Evolutionary conservation across 257 asterid species (phyloP).

Genomic region (Prunella vulgaris): DNA sequence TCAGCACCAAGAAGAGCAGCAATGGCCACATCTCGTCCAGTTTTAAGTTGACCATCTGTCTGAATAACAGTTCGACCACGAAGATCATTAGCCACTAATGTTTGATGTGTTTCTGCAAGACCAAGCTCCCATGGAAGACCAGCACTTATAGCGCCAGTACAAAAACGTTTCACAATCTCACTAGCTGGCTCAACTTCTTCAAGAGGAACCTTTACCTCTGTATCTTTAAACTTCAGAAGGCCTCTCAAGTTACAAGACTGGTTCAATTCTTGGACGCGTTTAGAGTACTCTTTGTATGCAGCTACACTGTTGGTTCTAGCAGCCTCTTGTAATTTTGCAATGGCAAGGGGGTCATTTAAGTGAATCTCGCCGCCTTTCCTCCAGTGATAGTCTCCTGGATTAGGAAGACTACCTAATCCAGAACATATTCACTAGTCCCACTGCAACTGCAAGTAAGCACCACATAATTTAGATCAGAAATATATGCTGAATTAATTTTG

Average conservation of each 20-base stretch:
- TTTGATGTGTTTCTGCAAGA: constrained; percentile 97
- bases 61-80: constrained; percentile 94
- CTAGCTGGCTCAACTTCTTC: constrained; percentile 93
- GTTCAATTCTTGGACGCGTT: constrained; percentile 74
- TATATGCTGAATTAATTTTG: too few relatives aligned
- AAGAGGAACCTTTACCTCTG: constrained; percentile 55
- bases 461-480: too few relatives aligned
- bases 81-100: constrained; percentile 96
- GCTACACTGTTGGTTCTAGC: constrained; percentile 82
- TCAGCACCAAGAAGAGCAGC: constrained; percentile 99
- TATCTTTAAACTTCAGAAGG: constrained; percentile 83
- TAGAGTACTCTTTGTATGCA: constrained; percentile 93
- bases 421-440: too few relatives aligned
- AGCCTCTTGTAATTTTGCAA: constrained; percentile 94
- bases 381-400: constrained; percentile 99
- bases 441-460: too few relatives aligned
- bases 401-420: too few relatives aligned
- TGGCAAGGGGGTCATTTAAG: constrained; percentile 94
- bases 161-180: constrained; percentile 89
- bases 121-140: constrained; percentile 99
- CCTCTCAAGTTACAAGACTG: constrained; percentile 94
- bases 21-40: constrained; percentile 95
- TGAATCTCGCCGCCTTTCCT: constrained; percentile 97
- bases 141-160: constrained; percentile 97
- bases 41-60: constrained; percentile 96